Evolutionary conservation across 768 basidiomycete species (phyloP).

Genomic region (Trametes coccinea): DNA sequence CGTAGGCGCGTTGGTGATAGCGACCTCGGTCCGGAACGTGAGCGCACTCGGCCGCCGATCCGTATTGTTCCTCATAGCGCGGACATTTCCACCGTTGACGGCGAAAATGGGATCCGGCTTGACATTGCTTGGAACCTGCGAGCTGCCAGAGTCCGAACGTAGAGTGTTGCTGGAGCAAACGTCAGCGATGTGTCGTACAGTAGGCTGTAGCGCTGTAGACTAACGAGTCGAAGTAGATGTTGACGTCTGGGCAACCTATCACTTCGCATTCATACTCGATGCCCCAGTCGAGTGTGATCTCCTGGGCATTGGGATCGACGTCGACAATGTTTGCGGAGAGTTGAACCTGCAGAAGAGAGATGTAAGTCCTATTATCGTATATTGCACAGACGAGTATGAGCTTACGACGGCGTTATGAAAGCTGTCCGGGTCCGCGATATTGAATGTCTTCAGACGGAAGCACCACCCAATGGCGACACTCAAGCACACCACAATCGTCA

Average conservation of each 20-base stretch:
- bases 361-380: neutral
- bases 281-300: conserved; percentile 19
- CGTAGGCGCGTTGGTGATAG: conserved; percentile 13
- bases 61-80: conserved; percentile 1
- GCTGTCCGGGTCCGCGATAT: conserved; percentile 14
- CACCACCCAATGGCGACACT: conserved; percentile 21
- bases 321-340: conserved; percentile 17
- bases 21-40: conserved; percentile 18
- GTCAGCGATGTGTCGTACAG: no score
- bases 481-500: neutral
- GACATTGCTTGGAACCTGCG: neutral
- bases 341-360: conserved; percentile 4
- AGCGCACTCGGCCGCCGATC: conserved; percentile 14
- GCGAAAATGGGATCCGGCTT: conserved; percentile 17
- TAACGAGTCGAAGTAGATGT: conserved; percentile 21
- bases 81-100: conserved; percentile 14
- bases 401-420: conserved; percentile 5
- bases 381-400: no score
- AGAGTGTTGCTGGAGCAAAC: conserved; percentile 12
- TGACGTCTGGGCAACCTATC: conserved; percentile 17
- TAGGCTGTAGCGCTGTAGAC: neutral
- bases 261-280: conserved; percentile 9
- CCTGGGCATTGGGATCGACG: conserved; percentile 11
- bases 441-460: conserved; percentile 16
- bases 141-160: neutral